phyloP scores from a whole-genome alignment of 31 red algal species.

The Odonthalia washingtoniensis region DNA sequence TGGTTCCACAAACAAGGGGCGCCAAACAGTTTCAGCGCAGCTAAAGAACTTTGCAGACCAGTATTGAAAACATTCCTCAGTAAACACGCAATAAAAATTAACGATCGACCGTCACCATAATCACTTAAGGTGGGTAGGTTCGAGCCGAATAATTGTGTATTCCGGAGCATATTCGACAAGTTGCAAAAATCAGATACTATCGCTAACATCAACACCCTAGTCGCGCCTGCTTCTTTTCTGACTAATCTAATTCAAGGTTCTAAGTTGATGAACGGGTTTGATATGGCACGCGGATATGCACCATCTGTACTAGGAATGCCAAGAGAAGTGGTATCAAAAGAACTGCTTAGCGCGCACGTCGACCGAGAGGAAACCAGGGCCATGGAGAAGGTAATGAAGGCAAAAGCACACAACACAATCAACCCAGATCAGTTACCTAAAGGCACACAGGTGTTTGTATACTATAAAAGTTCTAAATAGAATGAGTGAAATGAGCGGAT shows the following conservation, averaged over 20 bases:
- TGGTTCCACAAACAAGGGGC: background rate
- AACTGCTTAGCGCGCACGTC: conserved; percentile 7
- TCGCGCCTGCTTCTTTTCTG: background rate
- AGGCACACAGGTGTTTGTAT: background rate
- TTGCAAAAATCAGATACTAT: background rate
- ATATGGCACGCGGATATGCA: conserved; percentile 7
- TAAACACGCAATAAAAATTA: conserved; percentile 1
- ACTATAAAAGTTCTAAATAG: background rate
- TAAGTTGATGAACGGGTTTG: background rate
- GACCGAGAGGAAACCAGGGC: background rate
- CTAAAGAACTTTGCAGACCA: conserved; percentile 1
- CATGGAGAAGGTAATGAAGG: background rate
- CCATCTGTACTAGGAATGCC: conserved; percentile 8
- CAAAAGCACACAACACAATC: background rate
- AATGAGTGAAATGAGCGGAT: background rate
- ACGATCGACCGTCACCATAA: background rate
- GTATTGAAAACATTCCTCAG: background rate
- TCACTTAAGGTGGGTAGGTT: conserved; percentile 11
- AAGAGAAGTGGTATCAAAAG: background rate
- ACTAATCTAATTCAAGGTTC: background rate
- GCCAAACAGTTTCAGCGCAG: conserved; percentile 22
- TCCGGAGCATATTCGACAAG: background rate
- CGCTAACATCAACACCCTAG: background rate
- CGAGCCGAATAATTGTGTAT: background rate
- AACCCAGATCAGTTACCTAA: background rate